Evolutionary conservation across 2,329 filamentous ascomycete species (phyloP), one percentile per base, ranked within the genome.

Genomic region (Curvularia verruculosa): DNA sequence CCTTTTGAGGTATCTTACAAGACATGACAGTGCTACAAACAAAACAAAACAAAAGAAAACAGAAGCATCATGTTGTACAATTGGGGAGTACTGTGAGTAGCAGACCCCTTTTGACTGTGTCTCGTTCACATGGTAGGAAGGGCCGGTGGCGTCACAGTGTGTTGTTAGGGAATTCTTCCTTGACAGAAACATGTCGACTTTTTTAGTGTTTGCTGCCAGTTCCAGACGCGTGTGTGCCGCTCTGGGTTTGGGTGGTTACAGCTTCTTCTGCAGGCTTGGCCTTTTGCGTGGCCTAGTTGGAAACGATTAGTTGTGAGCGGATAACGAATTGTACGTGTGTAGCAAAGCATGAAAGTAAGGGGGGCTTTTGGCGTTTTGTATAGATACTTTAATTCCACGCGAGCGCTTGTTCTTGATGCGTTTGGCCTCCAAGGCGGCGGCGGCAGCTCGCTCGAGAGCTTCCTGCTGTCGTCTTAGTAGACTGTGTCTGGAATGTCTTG

Each of bases 331-430:
- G 15, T 36, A 15, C 31, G 7, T n/a, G 6, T 18, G 13, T 36
- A 7, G 6, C 34, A 7, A 36, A 8, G 13, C 6, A 36, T 2
- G 12, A n/a, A 18, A 5, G 15, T 2, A 36, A n/a, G 34, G 13
- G 34, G 18, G 5, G 5, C 2, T 1, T 15, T 7, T n/a, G 34
- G 28, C 15, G 31, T n/a, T 34, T 34, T 34, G 34, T 36, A 34
- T 2, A 52, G 56, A n/a, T 59, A 65, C 59, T 45, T 49, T 15
- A 2, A 63, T 67, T 0, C 61, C 54, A 4, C 58, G 51, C 1
- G 41, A 53, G 13, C 56, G 54, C 47, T 67, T 66, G 21, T 26
- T 55, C 21, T 37, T 37, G n/a, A 57, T 59, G 2, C 61, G 34
- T 24, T 60, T 61, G 19, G 37, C 37, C 1, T 54, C 34, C 3